phyloP scores from a whole-genome alignment of 2,329 filamentous ascomycete species.

The Sporothrix curviconia region DNA sequence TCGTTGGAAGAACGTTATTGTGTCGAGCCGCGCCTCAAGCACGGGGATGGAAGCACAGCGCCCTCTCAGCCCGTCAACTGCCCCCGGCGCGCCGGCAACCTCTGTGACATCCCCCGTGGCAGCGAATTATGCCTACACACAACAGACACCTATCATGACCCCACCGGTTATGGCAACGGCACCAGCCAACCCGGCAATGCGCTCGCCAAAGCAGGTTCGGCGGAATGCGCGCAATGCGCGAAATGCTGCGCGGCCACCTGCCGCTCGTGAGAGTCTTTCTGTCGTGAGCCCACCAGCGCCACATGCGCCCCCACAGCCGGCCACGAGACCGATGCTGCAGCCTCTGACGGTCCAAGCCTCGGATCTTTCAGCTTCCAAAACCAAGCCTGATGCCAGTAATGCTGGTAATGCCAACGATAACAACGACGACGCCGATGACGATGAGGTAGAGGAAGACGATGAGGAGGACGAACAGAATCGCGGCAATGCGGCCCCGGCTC shows the following conservation, averaged over 20 bases:
- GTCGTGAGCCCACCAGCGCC: neutral
- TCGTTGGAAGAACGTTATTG: constrained; percentile 56
- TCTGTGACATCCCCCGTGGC: neutral
- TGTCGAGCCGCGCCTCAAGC: constrained; percentile 39
- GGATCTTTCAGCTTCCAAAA: no score
- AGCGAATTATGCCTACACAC: no score
- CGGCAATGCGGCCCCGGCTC: no score
- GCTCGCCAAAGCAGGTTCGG: neutral
- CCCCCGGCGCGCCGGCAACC: neutral
- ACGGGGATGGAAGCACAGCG: constrained; percentile 45
- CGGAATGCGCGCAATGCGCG: neutral
- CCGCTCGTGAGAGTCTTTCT: neutral
- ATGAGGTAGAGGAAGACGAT: neutral
- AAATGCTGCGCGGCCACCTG: neutral
- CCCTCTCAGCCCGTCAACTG: constrained; percentile 32
- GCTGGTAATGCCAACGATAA: neutral
- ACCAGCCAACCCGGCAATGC: neutral
- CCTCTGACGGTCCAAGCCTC: no score
- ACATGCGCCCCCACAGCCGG: neutral
- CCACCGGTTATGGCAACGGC: neutral
- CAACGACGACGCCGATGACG: neutral
- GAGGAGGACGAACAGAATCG: neutral
- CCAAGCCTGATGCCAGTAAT: no score
- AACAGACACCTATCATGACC: no score
- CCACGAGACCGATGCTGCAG: no score